Percentiles rank a stretch among this genome's conserved stretches.
phyloP scores from a whole-genome alignment of 345 rosid genomes.

The Eucalyptus pauciflora region DNA sequence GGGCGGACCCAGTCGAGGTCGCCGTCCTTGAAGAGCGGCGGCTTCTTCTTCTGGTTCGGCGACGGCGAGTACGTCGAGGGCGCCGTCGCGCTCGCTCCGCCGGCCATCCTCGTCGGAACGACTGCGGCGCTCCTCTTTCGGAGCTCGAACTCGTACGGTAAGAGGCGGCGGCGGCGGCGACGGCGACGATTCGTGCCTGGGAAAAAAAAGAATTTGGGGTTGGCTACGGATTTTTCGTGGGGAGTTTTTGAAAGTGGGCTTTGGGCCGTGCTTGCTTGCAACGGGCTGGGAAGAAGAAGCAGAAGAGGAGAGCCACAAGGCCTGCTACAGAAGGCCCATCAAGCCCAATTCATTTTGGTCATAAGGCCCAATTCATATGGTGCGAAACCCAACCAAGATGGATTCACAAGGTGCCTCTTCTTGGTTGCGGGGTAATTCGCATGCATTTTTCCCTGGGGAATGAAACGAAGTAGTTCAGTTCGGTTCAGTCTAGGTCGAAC shows the following conservation, averaged over 20 bases:
- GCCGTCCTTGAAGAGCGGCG: constrained; percentile 27
- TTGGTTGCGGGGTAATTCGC: background rate
- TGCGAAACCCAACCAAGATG: background rate
- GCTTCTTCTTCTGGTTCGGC: constrained; percentile 21
- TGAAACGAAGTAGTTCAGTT: background rate
- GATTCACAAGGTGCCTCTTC: background rate
- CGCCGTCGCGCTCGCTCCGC: constrained; percentile 25
- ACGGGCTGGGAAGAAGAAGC: background rate
- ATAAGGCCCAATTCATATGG: background rate
- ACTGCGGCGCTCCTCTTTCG: background rate
- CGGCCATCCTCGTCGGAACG: constrained; percentile 23
- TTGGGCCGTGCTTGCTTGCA: background rate
- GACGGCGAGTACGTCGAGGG: constrained; percentile 67
- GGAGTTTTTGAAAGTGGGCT: background rate
- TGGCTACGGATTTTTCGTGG: background rate
- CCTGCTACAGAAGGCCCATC: background rate
- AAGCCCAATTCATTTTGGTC: background rate
- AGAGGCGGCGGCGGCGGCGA: background rate
- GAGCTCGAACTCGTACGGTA: background rate
- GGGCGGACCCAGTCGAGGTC: constrained; percentile 89
- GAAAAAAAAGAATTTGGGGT: background rate
- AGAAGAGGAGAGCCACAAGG: background rate
- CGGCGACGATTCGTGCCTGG: background rate
- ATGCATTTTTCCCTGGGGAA: background rate
- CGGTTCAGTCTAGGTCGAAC: background rate